These are phyloP conservation scores for Phytophthora sp. DNA, from an alignment of 352 stramenopile genomes.

Conservation along the genomic window DNA sequence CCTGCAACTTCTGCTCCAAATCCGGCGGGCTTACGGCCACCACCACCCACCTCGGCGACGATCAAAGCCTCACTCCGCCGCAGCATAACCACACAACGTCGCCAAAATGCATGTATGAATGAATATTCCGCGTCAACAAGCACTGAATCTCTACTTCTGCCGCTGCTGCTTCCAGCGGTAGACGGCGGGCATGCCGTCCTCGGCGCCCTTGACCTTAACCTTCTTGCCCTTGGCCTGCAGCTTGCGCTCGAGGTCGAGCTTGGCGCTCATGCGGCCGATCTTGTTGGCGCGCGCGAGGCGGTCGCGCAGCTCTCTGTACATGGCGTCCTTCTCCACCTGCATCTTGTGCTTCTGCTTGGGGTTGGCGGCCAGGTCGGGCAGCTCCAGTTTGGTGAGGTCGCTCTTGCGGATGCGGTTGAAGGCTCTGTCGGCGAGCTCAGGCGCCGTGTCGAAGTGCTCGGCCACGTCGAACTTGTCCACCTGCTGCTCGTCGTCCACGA, in stretches of 20 bases:
- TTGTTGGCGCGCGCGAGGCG: slow-evolving; percentile 72
- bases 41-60: slow-evolving; percentile 20
- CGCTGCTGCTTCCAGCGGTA: slow-evolving; percentile 91
- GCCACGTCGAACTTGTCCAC: slow-evolving; percentile 90
- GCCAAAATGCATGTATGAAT: slow-evolving; percentile 23
- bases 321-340: slow-evolving; percentile 62
- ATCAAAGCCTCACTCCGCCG: neutral
- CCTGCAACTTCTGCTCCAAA: slow-evolving; percentile 49
- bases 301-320: slow-evolving; percentile 76
- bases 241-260: slow-evolving; percentile 85
- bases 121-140: slow-evolving; percentile 19
- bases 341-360: slow-evolving; percentile 58
- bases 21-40: slow-evolving; percentile 49
- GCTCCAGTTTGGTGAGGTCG: slow-evolving; percentile 53
- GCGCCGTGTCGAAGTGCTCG: slow-evolving; percentile 91
- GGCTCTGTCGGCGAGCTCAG: slow-evolving; percentile 69
- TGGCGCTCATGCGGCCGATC: slow-evolving; percentile 70
- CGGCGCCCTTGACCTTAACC: slow-evolving; percentile 76
- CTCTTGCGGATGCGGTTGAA: slow-evolving; percentile 79
- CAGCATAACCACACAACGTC: slow-evolving; percentile 6
- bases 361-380: slow-evolving; percentile 38
- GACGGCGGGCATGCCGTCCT: slow-evolving; percentile 72
- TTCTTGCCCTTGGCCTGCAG: slow-evolving; percentile 87
- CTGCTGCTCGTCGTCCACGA: slow-evolving; percentile 89
- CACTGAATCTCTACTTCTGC: slow-evolving; percentile 63